A percentile compares a stretch with the other conserved stretches of the same genome.
Conservation (phyloP, 805 yeast genomes). For the Myxozyma neotropica region DNA sequence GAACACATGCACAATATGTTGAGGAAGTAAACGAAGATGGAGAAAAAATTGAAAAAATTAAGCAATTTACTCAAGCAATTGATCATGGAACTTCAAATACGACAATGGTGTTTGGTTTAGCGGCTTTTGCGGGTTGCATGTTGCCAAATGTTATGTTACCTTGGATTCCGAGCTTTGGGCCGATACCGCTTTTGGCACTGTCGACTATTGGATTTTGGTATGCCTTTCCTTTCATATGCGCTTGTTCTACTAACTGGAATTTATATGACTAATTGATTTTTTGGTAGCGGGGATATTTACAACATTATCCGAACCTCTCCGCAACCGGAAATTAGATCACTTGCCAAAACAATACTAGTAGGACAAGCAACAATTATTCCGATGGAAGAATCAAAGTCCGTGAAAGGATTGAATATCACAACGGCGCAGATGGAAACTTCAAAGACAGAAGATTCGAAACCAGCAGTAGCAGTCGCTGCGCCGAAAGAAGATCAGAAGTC, state of each 20-base stretch:
- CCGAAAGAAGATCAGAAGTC: no score
- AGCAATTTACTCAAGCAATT: constrained; percentile 1
- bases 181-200: constrained; percentile 23
- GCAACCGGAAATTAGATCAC: neutral
- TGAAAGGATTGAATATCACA: neutral
- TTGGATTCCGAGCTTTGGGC: constrained; percentile 12
- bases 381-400: neutral
- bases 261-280: no score
- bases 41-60: neutral
- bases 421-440: neutral
- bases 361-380: neutral
- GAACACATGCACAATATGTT: neutral
- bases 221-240: neutral
- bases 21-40: constrained; percentile 12
- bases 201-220: constrained; percentile 21
- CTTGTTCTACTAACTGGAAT: neutral
- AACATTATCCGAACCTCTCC: neutral
- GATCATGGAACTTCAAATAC: constrained; percentile 20
- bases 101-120: constrained; percentile 19
- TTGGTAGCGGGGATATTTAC: neutral
- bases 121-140: constrained; percentile 22
- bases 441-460: neutral
- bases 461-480: no score
- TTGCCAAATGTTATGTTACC: constrained; percentile 24
- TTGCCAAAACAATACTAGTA: neutral